Percentiles rank a stretch among this genome's conserved stretches.
These are phyloP conservation scores for Fraxinus sp. DNA, from an alignment of 305 asterid genomes.

Conservation along the genomic window DNA sequence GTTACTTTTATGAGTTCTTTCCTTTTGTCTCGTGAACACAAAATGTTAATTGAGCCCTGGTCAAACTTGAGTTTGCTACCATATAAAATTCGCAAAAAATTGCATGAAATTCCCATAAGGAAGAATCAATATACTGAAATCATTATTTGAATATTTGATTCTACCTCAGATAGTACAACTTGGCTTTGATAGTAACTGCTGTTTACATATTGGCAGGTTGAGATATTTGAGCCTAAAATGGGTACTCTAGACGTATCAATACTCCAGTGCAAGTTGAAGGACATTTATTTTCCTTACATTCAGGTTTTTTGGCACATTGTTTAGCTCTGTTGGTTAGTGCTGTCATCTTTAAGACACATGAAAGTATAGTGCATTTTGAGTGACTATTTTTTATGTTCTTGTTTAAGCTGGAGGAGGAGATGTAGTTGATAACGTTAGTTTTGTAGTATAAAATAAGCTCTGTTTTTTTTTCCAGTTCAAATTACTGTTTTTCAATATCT, in stretches of 20 bases:
- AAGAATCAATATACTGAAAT: neutral
- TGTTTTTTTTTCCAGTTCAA: neutral
- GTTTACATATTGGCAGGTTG: constrained; percentile 48
- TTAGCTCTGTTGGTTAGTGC: constrained; percentile 6
- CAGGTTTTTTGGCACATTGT: constrained; percentile 49
- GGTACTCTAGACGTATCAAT: constrained; percentile 22
- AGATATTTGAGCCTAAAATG: constrained; percentile 48
- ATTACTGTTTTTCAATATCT: neutral
- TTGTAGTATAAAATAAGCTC: neutral
- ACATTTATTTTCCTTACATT: constrained; percentile 81
- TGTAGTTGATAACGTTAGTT: neutral
- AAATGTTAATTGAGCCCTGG: neutral
- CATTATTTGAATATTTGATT: neutral
- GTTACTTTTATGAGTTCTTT: neutral
- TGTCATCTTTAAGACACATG: neutral
- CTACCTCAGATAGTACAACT: neutral
- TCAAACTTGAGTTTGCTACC: neutral
- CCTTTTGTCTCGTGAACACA: neutral
- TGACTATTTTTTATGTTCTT: neutral
- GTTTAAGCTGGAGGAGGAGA: neutral
- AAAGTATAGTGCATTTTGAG: neutral
- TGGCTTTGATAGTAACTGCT: neutral
- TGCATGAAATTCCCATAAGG: neutral
- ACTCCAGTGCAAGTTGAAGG: constrained; percentile 53
- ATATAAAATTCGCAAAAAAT: neutral